Base-by-base conservation (phyloP, 176 grass and related monocot genomes). In the Oryza glumipatula region DNA sequence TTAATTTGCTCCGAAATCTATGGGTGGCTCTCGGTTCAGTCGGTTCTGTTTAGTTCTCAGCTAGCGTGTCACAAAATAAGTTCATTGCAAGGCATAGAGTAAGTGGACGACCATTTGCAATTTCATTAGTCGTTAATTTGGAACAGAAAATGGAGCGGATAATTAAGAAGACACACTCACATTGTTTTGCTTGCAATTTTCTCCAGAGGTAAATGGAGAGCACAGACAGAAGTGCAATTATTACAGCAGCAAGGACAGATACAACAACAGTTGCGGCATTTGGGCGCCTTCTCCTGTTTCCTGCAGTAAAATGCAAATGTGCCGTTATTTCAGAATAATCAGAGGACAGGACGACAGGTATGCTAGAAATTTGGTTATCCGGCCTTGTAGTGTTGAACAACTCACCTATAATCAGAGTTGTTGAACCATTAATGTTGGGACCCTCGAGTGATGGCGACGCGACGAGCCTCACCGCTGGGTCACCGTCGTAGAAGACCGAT, bases 101-200 rank as follows among this genome's bases (percentile, higher is more conserved):
- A 32, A 32, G 30, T 32, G 30, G 30, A 32, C 30, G 30, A 32
- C 30, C 30, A 66, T 66, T 13, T 24, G 0, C 4, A 7, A 14
- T 66, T 12, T 66, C 5, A 5, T 11, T 30, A 13, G 4, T 14
- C 11, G 38, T 39, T 39, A 39, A 6, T 28, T n/a, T 30, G 0
- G 5, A 28, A 30, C 1, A 14, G 64, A 14, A 66, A 66, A 66
- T 30, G 38, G 38, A 39, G 38, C 4, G 38, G 6, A 4, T 0
- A 12, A 26, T 32, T 32, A 32, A 32, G 11, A 30, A 66, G 64
- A 66, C 24, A 9, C 24, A 66, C 48, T 76, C 30, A 84, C 82
- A 8, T 68, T 21, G 82, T 84, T 84, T 76, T 28, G 21, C 14
- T 26, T 6, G 72, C 3, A 19, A 6, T 39, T 84, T 84, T 38